Evolutionary conservation across 108 stramenopile genomes (phyloP).

Genomic region (Skeletonema costatum): DNA sequence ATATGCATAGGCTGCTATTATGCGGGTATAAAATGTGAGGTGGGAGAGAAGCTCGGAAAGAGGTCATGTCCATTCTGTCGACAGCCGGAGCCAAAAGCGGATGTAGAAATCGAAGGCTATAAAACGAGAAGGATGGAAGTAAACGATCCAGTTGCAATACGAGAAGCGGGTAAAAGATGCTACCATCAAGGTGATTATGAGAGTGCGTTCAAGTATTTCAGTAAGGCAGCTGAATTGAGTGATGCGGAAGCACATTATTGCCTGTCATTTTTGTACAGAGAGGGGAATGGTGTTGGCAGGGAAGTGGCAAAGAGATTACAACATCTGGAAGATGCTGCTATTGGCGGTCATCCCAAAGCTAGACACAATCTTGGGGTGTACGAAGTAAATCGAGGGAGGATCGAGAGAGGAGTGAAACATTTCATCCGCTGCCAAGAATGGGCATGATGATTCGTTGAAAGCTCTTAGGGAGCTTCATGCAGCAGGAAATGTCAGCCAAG

Average conservation of each 20-base stretch:
- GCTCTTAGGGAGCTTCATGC: neutral
- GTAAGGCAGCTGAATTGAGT: neutral
- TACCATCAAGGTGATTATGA: neutral
- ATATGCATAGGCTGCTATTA: too few species aligned
- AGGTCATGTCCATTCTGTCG: neutral
- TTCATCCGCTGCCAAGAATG: neutral
- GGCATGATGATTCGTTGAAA: neutral
- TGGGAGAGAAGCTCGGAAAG: too few species aligned
- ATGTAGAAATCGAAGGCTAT: neutral
- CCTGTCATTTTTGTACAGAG: neutral
- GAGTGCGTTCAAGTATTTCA: neutral
- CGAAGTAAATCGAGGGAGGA: neutral
- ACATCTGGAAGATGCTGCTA: neutral
- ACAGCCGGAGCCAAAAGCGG: neutral
- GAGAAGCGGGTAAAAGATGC: neutral
- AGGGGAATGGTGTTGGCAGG: neutral
- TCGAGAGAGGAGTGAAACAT: slow-evolving; percentile 3
- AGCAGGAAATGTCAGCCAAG: neutral
- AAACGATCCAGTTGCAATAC: slow-evolving; percentile 2
- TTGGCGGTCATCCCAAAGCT: slow-evolving; percentile 4
- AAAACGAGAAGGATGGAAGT: neutral
- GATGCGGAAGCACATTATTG: neutral
- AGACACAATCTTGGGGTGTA: slow-evolving; percentile 3
- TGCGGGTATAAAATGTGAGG: too few species aligned
- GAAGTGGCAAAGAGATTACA: neutral